phyloP scores from a whole-genome alignment of 2,329 filamentous ascomycete species.

The Fusarium sulawesiense region DNA sequence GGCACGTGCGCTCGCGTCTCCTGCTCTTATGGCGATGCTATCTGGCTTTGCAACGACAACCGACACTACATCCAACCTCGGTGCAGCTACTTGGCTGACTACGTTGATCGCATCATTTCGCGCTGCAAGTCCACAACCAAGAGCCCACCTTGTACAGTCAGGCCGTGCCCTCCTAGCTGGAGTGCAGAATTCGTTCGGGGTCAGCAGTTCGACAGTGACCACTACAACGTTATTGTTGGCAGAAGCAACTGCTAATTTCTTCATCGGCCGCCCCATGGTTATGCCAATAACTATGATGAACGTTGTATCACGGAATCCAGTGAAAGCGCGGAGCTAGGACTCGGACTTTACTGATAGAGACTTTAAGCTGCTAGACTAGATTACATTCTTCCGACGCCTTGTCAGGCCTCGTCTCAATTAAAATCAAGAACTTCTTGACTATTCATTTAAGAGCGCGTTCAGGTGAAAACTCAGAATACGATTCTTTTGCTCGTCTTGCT shows the following conservation, averaged over 20 bases:
- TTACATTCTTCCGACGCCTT: neutral
- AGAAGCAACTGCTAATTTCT: neutral
- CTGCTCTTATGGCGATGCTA: neutral
- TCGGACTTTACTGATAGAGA: neutral
- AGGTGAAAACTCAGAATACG: neutral
- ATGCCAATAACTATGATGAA: neutral
- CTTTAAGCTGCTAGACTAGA: neutral
- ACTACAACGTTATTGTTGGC: neutral
- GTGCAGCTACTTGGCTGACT: neutral
- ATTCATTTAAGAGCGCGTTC: accelerated
- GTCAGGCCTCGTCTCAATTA: neutral
- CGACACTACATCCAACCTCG: neutral
- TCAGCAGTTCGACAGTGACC: neutral
- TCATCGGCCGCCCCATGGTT: neutral
- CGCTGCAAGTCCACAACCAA: neutral
- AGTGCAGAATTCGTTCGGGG: neutral
- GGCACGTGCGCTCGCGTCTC: neutral
- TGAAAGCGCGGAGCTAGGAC: neutral
- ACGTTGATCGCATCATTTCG: neutral
- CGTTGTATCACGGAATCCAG: neutral
- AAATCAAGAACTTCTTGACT: neutral
- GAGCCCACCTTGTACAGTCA: neutral
- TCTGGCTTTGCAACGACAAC: neutral
- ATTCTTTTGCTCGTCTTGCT: neutral
- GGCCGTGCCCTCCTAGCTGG: neutral